A percentile compares a stretch with the other conserved stretches of the same genome.
Conservation (phyloP, 495 filamentous ascomycete genomes). For the Penicillium bialowiezense region DNA sequence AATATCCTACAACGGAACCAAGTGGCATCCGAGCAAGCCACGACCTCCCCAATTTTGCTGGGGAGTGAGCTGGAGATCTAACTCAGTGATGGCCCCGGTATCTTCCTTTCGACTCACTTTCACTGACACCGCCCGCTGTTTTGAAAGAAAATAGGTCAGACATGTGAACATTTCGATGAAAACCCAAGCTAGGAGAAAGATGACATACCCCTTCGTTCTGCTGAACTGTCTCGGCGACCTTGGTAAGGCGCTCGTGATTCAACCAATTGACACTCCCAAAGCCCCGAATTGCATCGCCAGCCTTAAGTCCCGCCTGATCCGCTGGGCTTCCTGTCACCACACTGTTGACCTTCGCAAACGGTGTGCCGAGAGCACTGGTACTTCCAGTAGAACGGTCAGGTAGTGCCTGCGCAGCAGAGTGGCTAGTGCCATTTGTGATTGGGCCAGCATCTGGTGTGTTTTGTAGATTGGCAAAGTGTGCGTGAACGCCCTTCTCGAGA, state of each 20-base stretch:
- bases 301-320: slow-evolving; percentile 73
- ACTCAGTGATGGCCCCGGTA: slow-evolving; percentile 43
- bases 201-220: slow-evolving; percentile 83
- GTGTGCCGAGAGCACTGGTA: slow-evolving; percentile 52
- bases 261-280: slow-evolving; percentile 79
- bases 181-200: neutral
- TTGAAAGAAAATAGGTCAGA: slow-evolving; percentile 9
- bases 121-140: slow-evolving; percentile 62
- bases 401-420: slow-evolving; percentile 13
- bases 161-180: neutral
- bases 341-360: slow-evolving; percentile 89
- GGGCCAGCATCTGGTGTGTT: slow-evolving; percentile 24
- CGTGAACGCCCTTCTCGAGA: slow-evolving; percentile 80
- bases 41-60: slow-evolving; percentile 81
- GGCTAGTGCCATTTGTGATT: slow-evolving; percentile 30
- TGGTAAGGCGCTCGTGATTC: slow-evolving; percentile 82
- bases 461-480: slow-evolving; percentile 53
- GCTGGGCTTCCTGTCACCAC: slow-evolving; percentile 80
- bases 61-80: slow-evolving; percentile 70
- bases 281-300: slow-evolving; percentile 76
- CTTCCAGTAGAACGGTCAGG: slow-evolving; percentile 4
- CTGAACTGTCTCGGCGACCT: slow-evolving; percentile 79
- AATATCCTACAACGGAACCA: slow-evolving; percentile 60
- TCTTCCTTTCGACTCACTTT: slow-evolving; percentile 58
- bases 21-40: slow-evolving; percentile 84